phyloP scores from a whole-genome alignment of 2,329 filamentous ascomycete species.

The Hypoxylon sp. region DNA sequence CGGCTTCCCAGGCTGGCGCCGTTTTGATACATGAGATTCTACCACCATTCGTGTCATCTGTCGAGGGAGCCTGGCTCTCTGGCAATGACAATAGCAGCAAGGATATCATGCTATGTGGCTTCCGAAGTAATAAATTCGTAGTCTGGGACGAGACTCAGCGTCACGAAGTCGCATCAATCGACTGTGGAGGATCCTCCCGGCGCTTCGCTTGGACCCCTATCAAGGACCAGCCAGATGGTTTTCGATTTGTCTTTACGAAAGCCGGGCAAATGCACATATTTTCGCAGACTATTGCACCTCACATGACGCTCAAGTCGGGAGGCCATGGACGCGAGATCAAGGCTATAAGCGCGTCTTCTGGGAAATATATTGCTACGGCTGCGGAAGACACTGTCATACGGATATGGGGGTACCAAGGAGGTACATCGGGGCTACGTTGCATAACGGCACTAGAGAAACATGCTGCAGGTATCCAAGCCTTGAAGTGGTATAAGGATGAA shows the following conservation, averaged over 20 bases:
- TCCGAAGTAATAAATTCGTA: slow-evolving; percentile 80
- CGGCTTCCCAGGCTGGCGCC: slow-evolving; percentile 44
- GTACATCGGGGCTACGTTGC: slow-evolving; percentile 52
- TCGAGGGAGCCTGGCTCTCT: slow-evolving; percentile 75
- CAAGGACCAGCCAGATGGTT: slow-evolving; percentile 42
- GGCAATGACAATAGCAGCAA: slow-evolving; percentile 45
- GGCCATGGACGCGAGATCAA: slow-evolving; percentile 86
- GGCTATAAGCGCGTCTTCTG: slow-evolving; percentile 56
- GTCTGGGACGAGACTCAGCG: slow-evolving; percentile 80
- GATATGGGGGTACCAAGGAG: slow-evolving; percentile 65
- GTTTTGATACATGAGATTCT: slow-evolving; percentile 71
- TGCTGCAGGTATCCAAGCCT: slow-evolving; percentile 81
- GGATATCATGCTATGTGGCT: slow-evolving; percentile 79
- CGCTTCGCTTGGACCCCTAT: slow-evolving; percentile 65
- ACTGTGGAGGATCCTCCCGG: slow-evolving; percentile 87
- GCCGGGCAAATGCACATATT: slow-evolving; percentile 63
- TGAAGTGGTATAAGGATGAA: slow-evolving; percentile 76
- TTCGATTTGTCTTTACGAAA: slow-evolving; percentile 78
- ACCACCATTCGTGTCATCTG: slow-evolving; percentile 76
- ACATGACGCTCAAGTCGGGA: slow-evolving; percentile 69
- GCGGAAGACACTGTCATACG: slow-evolving; percentile 80
- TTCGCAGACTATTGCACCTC: slow-evolving; percentile 50
- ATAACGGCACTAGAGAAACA: slow-evolving; percentile 77
- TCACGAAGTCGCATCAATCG: slow-evolving; percentile 73
- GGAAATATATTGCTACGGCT: slow-evolving; percentile 66